These are phyloP conservation scores for Neofusicoccum ribis DNA, from an alignment of 2,329 filamentous ascomycete species.

Conservation along the genomic window DNA sequence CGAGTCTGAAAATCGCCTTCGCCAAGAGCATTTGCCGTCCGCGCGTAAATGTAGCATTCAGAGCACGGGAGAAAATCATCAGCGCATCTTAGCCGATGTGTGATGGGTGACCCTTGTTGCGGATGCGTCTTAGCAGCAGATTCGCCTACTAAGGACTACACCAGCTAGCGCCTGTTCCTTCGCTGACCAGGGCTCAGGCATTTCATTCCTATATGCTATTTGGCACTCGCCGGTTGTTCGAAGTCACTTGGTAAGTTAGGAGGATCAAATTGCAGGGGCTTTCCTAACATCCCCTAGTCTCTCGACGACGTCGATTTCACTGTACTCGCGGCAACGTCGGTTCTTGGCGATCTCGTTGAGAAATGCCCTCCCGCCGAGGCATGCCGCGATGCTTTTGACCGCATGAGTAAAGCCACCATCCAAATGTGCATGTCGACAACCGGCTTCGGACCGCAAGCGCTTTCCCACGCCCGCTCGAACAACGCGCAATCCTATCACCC, in stretches of 20 bases:
- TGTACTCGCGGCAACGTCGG: slow-evolving; percentile 87
- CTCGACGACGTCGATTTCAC: slow-evolving; percentile 99
- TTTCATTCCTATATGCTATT: slow-evolving; percentile 94
- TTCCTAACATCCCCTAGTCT: slow-evolving; percentile 47
- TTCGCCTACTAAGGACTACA: not conserved
- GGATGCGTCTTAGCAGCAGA: not conserved
- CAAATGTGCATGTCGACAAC: slow-evolving; percentile 90
- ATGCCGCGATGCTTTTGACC: slow-evolving; percentile 89
- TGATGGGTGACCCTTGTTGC: not conserved
- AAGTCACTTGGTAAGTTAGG: slow-evolving; percentile 70
- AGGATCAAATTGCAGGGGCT: not conserved
- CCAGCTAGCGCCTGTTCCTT: not conserved
- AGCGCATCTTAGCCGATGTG: not conserved
- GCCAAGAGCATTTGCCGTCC: not conserved
- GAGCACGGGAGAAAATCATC: not conserved
- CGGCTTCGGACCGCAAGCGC: slow-evolving; percentile 63
- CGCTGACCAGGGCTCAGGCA: slow-evolving; percentile 45
- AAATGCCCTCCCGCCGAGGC: slow-evolving; percentile 95
- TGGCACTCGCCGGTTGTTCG: slow-evolving; percentile 93
- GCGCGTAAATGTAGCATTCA: not conserved
- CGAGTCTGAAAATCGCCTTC: not conserved
- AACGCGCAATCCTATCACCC: not conserved
- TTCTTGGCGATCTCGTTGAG: slow-evolving; percentile 86
- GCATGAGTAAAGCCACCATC: slow-evolving; percentile 92
- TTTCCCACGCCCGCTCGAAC: not conserved